Base-by-base conservation (phyloP, 306 rosid species). In the Cercis canadensis region DNA sequence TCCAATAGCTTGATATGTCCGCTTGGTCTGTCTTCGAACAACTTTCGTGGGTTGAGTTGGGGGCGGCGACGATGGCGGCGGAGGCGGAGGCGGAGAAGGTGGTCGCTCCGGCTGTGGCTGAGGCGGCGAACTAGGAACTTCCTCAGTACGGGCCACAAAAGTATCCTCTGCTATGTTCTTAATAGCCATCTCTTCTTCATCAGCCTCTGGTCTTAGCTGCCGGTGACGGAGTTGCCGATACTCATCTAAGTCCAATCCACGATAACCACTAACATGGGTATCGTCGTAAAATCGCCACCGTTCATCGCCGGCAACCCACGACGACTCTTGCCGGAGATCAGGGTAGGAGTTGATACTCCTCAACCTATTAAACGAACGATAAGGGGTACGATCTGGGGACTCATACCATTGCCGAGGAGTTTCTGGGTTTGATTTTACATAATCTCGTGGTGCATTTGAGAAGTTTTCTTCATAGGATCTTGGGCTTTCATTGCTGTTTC, bases 261-360 rank as follows among this genome's bases (percentile, higher is more conserved):
- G 83, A 57, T 74, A 72, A 49, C 78, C 69, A 13, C 46, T 65
- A 65, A 94, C 62, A 11, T 70, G 75, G 34, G 83, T 87, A 10
- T 90, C 98, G 2, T 94, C 98, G 54, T 67, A 55, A 71, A 83
- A 94, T 43, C 88, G 75, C 96, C 89, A 76, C 50, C 80, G 71
- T 40, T 89, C 92, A 19, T 94, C 87, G 13, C 70, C 76, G 37
- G 50, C 24, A 8, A 62, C 43, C 87, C 85, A 78, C 0, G 80
- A 50, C 62, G 87, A 77, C 15, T 88, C 96, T 76, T 81, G 96
- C 11, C 96, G 84, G 43, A 94, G 92, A 90, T 94, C 95, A 0
- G 98, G 98, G 79, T 94, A 83, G 13, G 98, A 94, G 47, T 85
- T 88, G 75, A 92, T 74, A 67, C 88, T 90, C 65, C 88, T 90